Evolutionary conservation across 495 filamentous ascomycete species (phyloP).

Genomic region (Letharia lupina): DNA sequence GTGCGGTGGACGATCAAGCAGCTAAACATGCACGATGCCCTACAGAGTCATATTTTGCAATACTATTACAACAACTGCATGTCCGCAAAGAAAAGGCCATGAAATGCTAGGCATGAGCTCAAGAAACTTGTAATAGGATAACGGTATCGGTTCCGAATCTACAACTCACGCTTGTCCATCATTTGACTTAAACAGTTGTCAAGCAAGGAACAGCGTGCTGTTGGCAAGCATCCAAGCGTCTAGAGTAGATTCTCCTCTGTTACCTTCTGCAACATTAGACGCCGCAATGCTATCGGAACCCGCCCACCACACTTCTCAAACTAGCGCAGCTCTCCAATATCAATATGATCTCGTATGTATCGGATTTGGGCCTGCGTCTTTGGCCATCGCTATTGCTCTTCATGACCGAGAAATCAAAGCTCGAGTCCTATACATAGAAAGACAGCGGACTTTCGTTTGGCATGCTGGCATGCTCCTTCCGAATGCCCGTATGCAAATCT

Average conservation of each 20-base stretch:
- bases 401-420: constrained; percentile 54
- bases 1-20: too few relatives aligned
- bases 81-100: not conserved
- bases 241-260: not conserved
- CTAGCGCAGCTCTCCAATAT: constrained; percentile 33
- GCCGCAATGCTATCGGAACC: not conserved
- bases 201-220: not conserved
- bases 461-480: constrained; percentile 93
- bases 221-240: not conserved
- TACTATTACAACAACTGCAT: too few relatives aligned
- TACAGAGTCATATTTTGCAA: too few relatives aligned
- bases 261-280: not conserved
- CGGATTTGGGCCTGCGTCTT: constrained; percentile 87
- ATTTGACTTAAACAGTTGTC: not conserved
- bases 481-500: constrained; percentile 93
- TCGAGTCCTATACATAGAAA: constrained; percentile 71
- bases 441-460: constrained; percentile 78
- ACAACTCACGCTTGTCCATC: not conserved
- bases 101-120: too few relatives aligned
- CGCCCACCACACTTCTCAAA: not conserved
- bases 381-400: constrained; percentile 85
- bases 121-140: not conserved
- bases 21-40: too few relatives aligned
- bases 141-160: not conserved
- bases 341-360: constrained; percentile 80